Evolutionary conservation across 345 rosid species (phyloP).

Genomic region (Brassica juncea): DNA sequence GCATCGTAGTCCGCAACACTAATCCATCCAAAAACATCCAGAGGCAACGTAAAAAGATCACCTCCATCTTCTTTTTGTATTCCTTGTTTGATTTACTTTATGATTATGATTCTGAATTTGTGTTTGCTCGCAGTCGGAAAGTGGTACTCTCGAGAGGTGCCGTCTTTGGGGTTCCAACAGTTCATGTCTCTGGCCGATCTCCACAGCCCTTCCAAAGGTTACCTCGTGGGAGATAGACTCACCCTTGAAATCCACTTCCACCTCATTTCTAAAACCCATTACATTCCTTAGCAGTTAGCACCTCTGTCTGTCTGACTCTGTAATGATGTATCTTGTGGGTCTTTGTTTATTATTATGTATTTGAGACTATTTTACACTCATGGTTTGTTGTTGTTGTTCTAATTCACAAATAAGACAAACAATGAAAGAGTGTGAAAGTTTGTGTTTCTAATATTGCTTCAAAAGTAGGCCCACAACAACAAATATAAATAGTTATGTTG

Average conservation of each 20-base stretch:
- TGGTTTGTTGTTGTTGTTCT: not conserved
- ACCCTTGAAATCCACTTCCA: slow-evolving; percentile 1
- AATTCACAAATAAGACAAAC: not conserved
- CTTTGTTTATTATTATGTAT: not conserved
- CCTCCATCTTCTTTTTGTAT: not conserved
- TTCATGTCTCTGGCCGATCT: not conserved
- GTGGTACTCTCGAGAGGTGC: not conserved
- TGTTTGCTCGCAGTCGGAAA: not conserved
- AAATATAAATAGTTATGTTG: too few relatives aligned
- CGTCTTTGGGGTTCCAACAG: not conserved
- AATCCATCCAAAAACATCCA: not conserved
- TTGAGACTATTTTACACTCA: not conserved
- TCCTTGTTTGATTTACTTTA: not conserved
- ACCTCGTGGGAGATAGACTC: not conserved
- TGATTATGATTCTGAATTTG: not conserved
- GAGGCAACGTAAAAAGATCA: not conserved
- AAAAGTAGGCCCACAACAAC: not conserved
- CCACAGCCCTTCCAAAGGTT: not conserved
- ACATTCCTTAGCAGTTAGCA: not conserved
- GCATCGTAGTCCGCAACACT: not conserved
- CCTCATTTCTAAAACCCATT: not conserved
- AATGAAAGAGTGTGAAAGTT: not conserved
- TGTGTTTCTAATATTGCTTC: not conserved
- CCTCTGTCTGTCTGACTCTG: not conserved
- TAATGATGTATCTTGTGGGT: not conserved